These are phyloP conservation scores for Apiospora koreana DNA, from an alignment of 2,329 filamentous ascomycete genomes.

Conservation along the genomic window DNA sequence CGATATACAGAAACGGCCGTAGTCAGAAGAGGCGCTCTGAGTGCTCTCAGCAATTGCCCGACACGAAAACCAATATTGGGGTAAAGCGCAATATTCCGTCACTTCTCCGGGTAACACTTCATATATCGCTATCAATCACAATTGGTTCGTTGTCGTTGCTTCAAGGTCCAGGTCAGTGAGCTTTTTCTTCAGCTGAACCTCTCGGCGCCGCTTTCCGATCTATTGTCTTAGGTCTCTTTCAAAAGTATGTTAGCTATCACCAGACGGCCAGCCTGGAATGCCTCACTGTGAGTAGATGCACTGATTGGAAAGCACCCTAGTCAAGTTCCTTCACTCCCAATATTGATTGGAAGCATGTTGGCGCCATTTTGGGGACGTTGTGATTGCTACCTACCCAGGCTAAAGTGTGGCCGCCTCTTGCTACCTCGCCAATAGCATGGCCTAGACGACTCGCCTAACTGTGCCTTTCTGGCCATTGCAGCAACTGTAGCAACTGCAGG, in stretches of 20 bases:
- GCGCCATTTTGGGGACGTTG: not conserved
- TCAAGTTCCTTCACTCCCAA: not conserved
- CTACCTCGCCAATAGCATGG: not conserved
- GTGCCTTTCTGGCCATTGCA: not conserved
- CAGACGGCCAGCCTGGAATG: not conserved
- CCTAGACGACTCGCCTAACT: not conserved
- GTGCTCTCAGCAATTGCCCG: not conserved
- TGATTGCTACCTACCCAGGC: not conserved
- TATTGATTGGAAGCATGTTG: not conserved
- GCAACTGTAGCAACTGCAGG: not conserved
- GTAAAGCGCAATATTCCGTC: not conserved
- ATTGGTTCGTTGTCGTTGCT: too few relatives aligned
- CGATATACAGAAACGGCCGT: not conserved
- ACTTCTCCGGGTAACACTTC: not conserved
- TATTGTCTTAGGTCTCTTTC: not conserved
- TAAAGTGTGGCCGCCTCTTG: not conserved
- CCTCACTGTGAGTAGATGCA: not conserved
- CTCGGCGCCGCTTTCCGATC: not conserved
- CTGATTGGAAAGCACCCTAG: not conserved
- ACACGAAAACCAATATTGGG: not conserved
- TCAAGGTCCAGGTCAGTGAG: not conserved
- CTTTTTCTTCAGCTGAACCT: not conserved
- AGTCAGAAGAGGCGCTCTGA: not conserved
- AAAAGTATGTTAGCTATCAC: not conserved
- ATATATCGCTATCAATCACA: not conserved